phyloP scores from a whole-genome alignment of 306 rosid genomes.

The Albizia julibrissin region DNA sequence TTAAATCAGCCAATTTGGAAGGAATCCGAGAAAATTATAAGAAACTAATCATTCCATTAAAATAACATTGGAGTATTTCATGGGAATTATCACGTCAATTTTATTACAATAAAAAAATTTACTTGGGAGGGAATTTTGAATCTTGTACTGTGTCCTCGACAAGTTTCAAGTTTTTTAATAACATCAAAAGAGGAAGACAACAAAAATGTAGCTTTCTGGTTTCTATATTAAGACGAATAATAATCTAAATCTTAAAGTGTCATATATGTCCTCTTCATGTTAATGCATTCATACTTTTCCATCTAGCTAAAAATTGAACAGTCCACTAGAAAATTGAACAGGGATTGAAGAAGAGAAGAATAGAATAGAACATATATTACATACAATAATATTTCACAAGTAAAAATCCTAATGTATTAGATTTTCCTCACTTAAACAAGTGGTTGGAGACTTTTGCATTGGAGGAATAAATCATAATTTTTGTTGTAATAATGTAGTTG shows the following conservation, averaged over 20 bases:
- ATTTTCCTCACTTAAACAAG: no score
- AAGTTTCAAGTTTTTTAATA: neutral
- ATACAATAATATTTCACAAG: no score
- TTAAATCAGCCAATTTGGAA: neutral
- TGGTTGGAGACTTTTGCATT: no score
- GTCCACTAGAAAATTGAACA: neutral
- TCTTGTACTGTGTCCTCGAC: neutral
- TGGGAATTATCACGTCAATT: no score
- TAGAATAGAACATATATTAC: no score
- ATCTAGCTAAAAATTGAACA: neutral
- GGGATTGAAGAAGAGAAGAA: no score
- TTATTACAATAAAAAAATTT: neutral
- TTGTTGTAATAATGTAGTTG: no score
- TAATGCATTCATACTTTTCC: neutral
- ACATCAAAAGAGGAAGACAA: slow-evolving; percentile 1
- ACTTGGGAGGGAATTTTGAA: neutral
- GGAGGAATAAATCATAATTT: no score
- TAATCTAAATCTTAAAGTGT: neutral
- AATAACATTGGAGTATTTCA: neutral
- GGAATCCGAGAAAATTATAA: neutral
- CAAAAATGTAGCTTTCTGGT: neutral
- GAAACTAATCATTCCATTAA: neutral
- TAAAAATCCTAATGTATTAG: no score
- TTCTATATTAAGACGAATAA: neutral
- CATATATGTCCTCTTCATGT: slow-evolving; percentile 4